Evolutionary conservation across 179 eudicot species (phyloP), one percentile per base, ranked within the genome.

Genomic region (Carnegiea gigantea): DNA sequence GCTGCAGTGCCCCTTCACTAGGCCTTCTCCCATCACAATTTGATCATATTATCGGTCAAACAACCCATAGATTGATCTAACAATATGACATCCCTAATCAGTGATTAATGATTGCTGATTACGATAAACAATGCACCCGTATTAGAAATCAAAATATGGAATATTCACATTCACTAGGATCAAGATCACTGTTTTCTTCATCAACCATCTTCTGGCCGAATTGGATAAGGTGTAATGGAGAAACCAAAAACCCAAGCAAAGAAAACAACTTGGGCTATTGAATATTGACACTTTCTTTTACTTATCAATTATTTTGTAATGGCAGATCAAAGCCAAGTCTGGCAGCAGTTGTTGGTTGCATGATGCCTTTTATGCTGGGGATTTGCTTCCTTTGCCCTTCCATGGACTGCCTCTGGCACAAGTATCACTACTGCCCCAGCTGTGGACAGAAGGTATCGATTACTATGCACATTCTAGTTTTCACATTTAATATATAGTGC

Each of bases 401-500:
- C 28, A 92, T 88, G 96, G 96, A 95, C 80, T 95, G 98, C 82
- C 93, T 95, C 74, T 95, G 98, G 98, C 98, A 95, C 84, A 95
- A 95, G 64, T 95, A 90, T 87, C 98, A 95, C 84, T 91, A 93
- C 74, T 95, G 98, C 77, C 98, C 98, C 4, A 83, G 84, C 85
- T 95, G 98, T 86, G 87, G 87, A 21, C 81, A 93, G 78, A 88
- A 90, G 98, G 98, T 93, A 75, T 44, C 23, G 70, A 23, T 65
- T 75, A 18, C 62, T 15, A 3, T 15, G 7, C 12, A 10, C 14
- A 48, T 13, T 48, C n/a, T 57, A 18, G 3, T 65, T n/a, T 14
- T 53, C 30, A 54, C 48, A 46, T 71, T 43, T 11, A 18, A 11
- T 24, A 15, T 20, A 57, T 18, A 30, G 18, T 62, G 74, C 74